A percentile compares a stretch with the other conserved stretches of the same genome.
These are phyloP conservation scores for Nakazawaea ernobii DNA, from an alignment of 805 yeast species.

Conservation along the genomic window DNA sequence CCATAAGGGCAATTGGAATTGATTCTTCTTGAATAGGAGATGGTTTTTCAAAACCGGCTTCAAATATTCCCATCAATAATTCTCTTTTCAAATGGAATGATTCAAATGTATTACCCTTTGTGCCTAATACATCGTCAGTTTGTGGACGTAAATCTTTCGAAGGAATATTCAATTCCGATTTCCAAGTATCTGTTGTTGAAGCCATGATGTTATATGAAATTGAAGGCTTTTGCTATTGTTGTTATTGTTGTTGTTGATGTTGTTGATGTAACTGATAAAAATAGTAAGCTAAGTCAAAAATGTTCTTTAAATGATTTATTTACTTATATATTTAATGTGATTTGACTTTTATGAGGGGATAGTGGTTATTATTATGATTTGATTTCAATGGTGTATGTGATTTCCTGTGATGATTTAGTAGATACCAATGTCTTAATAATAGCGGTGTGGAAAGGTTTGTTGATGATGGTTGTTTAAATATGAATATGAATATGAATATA, in stretches of 20 bases:
- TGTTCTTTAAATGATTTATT: no score
- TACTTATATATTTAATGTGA: no score
- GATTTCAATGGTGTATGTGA: no score
- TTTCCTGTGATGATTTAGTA: no score
- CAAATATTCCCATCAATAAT: constrained; percentile 95
- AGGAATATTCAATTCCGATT: constrained; percentile 67
- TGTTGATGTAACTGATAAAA: background rate
- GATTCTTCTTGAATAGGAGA: constrained; percentile 97
- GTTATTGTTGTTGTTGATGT: no score
- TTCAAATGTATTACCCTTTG: constrained; percentile 88
- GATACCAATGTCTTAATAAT: no score
- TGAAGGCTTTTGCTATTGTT: background rate
- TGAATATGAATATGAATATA: background rate
- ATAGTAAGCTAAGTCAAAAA: background rate
- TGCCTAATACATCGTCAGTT: constrained; percentile 90
- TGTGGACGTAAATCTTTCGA: constrained; percentile 89
- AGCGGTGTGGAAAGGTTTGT: background rate
- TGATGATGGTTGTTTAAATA: background rate
- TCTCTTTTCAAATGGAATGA: constrained; percentile 90
- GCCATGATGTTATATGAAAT: background rate
- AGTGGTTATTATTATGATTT: no score
- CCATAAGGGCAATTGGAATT: constrained; percentile 91
- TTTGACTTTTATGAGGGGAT: no score
- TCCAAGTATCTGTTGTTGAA: constrained; percentile 52
- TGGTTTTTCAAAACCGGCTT: constrained; percentile 97